Percentiles rank a stretch among this genome's conserved stretches.
Evolutionary conservation across 2,329 filamentous ascomycete genomes (phyloP).

Genomic region (Diaporthe citrichinensis): DNA sequence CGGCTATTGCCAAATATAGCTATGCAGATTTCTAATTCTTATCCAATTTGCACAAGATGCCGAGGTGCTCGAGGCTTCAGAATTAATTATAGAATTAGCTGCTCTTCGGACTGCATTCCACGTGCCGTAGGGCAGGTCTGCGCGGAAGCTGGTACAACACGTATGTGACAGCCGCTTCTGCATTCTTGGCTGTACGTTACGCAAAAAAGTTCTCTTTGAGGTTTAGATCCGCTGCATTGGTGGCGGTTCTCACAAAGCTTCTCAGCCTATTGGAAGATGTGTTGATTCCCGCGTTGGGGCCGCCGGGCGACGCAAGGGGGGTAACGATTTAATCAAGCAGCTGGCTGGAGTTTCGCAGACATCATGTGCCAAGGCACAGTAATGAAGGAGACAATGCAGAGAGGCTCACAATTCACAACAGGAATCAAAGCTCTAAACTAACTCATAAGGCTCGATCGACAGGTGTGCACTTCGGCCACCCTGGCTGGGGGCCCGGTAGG

Average conservation of each 20-base stretch:
- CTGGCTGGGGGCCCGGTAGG: neutral
- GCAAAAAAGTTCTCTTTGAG: neutral
- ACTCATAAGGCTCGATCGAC: neutral
- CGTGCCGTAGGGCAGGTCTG: neutral
- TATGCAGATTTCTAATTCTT: neutral
- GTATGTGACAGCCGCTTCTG: neutral
- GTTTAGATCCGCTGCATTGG: neutral
- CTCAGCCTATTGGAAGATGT: neutral
- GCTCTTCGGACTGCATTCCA: neutral
- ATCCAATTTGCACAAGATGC: neutral
- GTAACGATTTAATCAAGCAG: neutral
- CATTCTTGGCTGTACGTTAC: neutral
- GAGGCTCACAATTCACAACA: neutral
- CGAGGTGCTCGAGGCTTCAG: neutral
- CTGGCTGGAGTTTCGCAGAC: neutral
- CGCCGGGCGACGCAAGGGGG: neutral
- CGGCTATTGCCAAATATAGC: neutral
- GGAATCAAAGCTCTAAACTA: neutral
- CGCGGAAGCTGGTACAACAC: neutral
- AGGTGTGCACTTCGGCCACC: neutral
- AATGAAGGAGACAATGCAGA: slow-evolving; percentile 7
- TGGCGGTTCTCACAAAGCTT: neutral
- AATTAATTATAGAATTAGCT: neutral
- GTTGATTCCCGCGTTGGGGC: neutral
- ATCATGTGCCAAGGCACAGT: neutral